Base-by-base conservation (phyloP, 2,329 filamentous ascomycete genomes). In the Colletotrichum horii region DNA sequence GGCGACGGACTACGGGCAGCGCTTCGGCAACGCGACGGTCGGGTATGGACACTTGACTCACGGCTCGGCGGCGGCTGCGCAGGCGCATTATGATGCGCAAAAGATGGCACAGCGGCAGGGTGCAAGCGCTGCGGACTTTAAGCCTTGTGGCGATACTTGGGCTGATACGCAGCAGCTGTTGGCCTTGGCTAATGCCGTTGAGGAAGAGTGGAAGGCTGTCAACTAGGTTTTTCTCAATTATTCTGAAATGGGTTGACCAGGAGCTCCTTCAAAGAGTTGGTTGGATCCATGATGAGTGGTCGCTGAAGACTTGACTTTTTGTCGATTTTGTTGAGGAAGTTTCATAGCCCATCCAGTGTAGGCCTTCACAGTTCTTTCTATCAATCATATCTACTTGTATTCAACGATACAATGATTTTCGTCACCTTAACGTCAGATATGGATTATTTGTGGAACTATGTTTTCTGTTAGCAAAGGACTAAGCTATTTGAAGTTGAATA, bases 351-450 rank as follows among this genome's bases (percentile, higher is more conserved):
- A 19, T 16, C 19, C 16, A 38, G 36, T 19, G 8, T 3, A 2
- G 8, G 19, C 19, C 19, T 3, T 38, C 0, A 3, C 2, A 0
- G 16, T 16, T 19, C 2, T 19, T 8, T n/a, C 38, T 2, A 0
- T 43, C 4, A 4, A n/a, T n/a, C 3, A n/a, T n/a, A 2, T 5
- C 19, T n/a, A n/a, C 0, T n/a, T 2, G 11, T 5, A 43, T 0
- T 43, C 12, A 8, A 19, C 8, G 14, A 7, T 36, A 36, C 28
- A n/a, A n/a, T n/a, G n/a, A n/a, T n/a, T n/a, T n/a, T n/a, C n/a
- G n/a, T n/a, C n/a, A n/a, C n/a, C n/a, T n/a, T n/a, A n/a, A n/a
- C n/a, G n/a, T n/a, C n/a, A n/a, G n/a, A n/a, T n/a, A 9, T 19
- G 16, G 16, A 19, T 43, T 3, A 19, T 9, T 9, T 4, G 19